Conservation (phyloP, 2,329 filamentous ascomycete species). For the Calonectria fujianensis region DNA sequence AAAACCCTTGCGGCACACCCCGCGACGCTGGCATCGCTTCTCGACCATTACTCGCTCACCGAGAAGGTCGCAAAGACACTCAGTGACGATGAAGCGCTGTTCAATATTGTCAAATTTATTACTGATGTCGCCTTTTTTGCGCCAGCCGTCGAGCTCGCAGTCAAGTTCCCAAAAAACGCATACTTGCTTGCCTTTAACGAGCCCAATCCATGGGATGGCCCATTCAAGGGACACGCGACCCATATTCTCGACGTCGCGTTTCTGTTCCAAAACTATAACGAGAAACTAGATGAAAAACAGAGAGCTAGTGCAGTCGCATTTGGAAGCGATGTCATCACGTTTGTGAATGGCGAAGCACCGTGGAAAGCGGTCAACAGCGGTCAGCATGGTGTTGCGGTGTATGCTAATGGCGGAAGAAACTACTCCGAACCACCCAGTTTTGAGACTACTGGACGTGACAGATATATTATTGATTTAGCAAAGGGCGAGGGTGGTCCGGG, state of each 20-base stretch:
- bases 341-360: slow-evolving; percentile 2
- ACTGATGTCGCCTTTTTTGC: not conserved
- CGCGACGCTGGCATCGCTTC: not conserved
- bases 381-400: not conserved
- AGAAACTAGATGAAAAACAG: not conserved
- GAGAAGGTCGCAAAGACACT: not conserved
- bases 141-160: not conserved
- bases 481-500: not conserved
- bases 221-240: not conserved
- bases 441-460: not conserved
- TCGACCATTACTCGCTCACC: not conserved
- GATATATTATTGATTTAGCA: not conserved
- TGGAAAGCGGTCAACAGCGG: slow-evolving; percentile 2
- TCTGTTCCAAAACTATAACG: slow-evolving; percentile 3
- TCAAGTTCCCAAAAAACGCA: not conserved
- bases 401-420: not conserved
- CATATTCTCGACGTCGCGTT: slow-evolving; percentile 11
- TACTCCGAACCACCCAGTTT: not conserved
- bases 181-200: slow-evolving; percentile 10
- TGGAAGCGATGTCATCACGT: slow-evolving; percentile 11
- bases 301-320: not conserved
- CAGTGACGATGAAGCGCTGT: not conserved
- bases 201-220: not conserved
- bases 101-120: not conserved
- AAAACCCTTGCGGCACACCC: not conserved